Percentiles rank a stretch among this genome's conserved stretches.
phyloP scores from a whole-genome alignment of 2,329 filamentous ascomycete species.

The Cytospora piceae region DNA sequence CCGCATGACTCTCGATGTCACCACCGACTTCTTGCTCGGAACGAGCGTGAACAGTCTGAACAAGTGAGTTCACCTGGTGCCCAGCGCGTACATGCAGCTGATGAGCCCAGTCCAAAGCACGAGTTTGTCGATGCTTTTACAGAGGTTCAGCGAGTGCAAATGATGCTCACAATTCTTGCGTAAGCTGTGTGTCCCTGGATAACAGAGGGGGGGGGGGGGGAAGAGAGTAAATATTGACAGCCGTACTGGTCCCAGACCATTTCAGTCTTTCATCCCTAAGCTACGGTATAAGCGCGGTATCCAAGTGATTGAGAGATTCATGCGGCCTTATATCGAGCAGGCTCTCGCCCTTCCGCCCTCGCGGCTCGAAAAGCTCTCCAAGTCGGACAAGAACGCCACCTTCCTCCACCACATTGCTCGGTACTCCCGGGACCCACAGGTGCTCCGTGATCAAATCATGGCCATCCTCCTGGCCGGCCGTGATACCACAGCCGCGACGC shows the following conservation, averaged over 20 bases:
- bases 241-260: slow-evolving; percentile 49
- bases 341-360: slow-evolving; percentile 64
- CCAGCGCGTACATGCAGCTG: slow-evolving; percentile 20
- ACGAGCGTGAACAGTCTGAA: slow-evolving; percentile 54
- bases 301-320: slow-evolving; percentile 68
- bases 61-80: slow-evolving; percentile 39
- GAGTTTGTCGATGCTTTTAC: slow-evolving; percentile 72
- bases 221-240: not conserved
- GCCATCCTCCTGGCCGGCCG: slow-evolving; percentile 72
- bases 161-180: slow-evolving; percentile 58
- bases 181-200: slow-evolving; percentile 31
- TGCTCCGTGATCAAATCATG: slow-evolving; percentile 77
- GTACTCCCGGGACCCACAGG: slow-evolving; percentile 64
- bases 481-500: slow-evolving; percentile 59
- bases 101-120: slow-evolving; percentile 49
- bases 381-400: slow-evolving; percentile 68
- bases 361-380: slow-evolving; percentile 71
- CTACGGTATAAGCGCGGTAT: slow-evolving; percentile 65
- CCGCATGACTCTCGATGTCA: slow-evolving; percentile 66
- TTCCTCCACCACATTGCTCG: slow-evolving; percentile 78
- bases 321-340: slow-evolving; percentile 69
- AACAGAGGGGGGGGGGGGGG: not conserved
- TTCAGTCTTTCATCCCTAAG: slow-evolving; percentile 62
- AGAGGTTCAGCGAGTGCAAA: slow-evolving; percentile 70
- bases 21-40: slow-evolving; percentile 71